Base-by-base conservation (phyloP, 2,329 filamentous ascomycete species). In the Elsinoe batatas region DNA sequence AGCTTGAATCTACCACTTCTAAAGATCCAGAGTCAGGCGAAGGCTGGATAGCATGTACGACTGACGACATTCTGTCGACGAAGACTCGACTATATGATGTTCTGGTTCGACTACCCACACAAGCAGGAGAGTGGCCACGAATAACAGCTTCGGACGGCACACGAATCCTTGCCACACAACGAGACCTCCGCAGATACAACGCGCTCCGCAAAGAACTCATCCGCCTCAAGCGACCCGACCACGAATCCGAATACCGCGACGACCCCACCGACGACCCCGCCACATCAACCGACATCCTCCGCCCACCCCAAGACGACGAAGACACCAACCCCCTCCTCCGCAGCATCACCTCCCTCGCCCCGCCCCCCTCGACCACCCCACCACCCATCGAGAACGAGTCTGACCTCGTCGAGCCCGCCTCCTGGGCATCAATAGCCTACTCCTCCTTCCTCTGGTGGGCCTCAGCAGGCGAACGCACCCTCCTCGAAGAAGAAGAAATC, bases 1-100 rank as follows among this genome's bases (percentile, higher is more conserved):
- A 85, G 56, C 77, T 97, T 4, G 77, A 83, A 61, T 76, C 77
- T n/a, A 72, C 76, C 20, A 72, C 73, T 1, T 70, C 70, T 47
- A 74, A 72, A 65, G 68, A 64, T 60, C 65, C 36, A 43, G 69
- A 60, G 58, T 65, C 60, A 30, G 59, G 57, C 0, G 33, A 47
- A 7, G 87, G 90, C 37, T 98, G 91, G 90, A 84, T 95, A 58
- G 93, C 91, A 11, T 96, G 91, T 69, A 96, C 91, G 2, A 97
- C 91, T 1, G 93, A 98, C 71, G 91, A 87, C 65, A 93, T 98
- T 57, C 78, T 98, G 12, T 83, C 82, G 46, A 86, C 88, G 70
- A 97, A 97, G 72, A 81, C 84, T 51, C 80, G 86, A 1, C 79
- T 98, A 2, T 97, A 90, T 76, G 93, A 98, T 67, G 78, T 96